Percentiles rank a stretch among this genome's conserved stretches.
phyloP scores from a whole-genome alignment of 2,329 filamentous ascomycete species.

The Fonsecaea multimorphosa region DNA sequence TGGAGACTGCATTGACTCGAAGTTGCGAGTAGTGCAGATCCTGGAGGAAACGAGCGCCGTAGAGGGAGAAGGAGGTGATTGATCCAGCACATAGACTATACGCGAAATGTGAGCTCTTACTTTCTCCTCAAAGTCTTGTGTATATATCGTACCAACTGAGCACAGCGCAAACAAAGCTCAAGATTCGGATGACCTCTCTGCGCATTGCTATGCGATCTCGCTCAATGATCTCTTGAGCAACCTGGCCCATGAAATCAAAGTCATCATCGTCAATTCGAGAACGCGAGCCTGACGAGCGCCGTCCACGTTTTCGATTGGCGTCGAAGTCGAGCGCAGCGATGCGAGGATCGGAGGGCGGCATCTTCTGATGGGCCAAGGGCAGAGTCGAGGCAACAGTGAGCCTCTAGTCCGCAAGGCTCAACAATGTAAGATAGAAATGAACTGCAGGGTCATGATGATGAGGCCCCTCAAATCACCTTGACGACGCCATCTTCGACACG shows the following conservation, averaged over 20 bases:
- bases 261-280: slow-evolving; percentile 41
- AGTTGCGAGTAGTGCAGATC: slow-evolving; percentile 86
- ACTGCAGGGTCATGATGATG: slow-evolving; percentile 15
- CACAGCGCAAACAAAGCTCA: slow-evolving; percentile 66
- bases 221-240: slow-evolving; percentile 65
- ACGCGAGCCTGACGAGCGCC: slow-evolving; percentile 35
- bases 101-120: neutral
- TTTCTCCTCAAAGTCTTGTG: neutral
- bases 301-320: slow-evolving; percentile 43
- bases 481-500: slow-evolving; percentile 18
- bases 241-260: slow-evolving; percentile 63
- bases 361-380: slow-evolving; percentile 21
- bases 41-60: slow-evolving; percentile 87
- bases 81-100: slow-evolving; percentile 79
- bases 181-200: slow-evolving; percentile 58
- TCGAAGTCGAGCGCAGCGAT: slow-evolving; percentile 58
- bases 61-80: slow-evolving; percentile 91
- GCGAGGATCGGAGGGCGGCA: slow-evolving; percentile 29
- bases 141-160: slow-evolving; percentile 58
- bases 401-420: neutral
- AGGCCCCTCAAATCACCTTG: neutral
- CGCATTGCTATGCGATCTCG: slow-evolving; percentile 62
- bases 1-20: slow-evolving; percentile 88
- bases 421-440: slow-evolving; percentile 4
- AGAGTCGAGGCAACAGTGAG: neutral